Conservation (phyloP, 2,329 filamentous ascomycete species). For the Colletotrichum tanaceti region DNA sequence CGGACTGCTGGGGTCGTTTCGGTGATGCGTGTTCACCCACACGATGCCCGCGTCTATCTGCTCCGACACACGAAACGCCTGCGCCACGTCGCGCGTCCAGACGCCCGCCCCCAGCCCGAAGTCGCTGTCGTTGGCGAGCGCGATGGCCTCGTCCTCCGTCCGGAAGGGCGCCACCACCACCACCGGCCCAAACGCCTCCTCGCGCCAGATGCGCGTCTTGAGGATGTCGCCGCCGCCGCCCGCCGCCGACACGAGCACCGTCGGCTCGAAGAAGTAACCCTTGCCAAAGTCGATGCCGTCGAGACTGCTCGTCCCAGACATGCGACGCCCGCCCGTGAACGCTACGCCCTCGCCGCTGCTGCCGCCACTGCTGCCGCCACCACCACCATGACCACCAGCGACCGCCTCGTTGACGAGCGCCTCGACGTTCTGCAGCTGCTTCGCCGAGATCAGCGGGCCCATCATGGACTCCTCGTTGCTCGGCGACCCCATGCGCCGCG, state of each 20-base stretch:
- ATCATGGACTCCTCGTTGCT: slow-evolving; percentile 69
- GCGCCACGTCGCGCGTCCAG: slow-evolving; percentile 80
- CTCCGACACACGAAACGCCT: slow-evolving; percentile 78
- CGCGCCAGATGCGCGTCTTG: slow-evolving; percentile 78
- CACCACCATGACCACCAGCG: too few relatives aligned
- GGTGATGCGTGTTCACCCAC: slow-evolving; percentile 72
- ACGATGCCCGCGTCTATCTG: slow-evolving; percentile 73
- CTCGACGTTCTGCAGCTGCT: slow-evolving; percentile 75
- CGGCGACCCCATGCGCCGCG: slow-evolving; percentile 67
- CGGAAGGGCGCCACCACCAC: slow-evolving; percentile 81
- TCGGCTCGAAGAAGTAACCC: slow-evolving; percentile 84
- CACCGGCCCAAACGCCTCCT: slow-evolving; percentile 87
- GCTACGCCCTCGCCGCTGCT: slow-evolving; percentile 54
- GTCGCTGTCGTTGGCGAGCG: slow-evolving; percentile 76
- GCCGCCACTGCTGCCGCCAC: too few relatives aligned
- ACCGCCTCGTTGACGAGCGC: slow-evolving; percentile 74
- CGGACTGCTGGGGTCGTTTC: slow-evolving; percentile 77
- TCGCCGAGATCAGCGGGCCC: slow-evolving; percentile 71
- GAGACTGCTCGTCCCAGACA: slow-evolving; percentile 59
- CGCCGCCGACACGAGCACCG: slow-evolving; percentile 71
- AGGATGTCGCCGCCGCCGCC: slow-evolving; percentile 70
- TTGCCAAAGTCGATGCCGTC: slow-evolving; percentile 64
- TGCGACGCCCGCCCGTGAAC: slow-evolving; percentile 59
- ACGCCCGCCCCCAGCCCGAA: slow-evolving; percentile 83
- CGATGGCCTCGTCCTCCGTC: slow-evolving; percentile 76